phyloP scores from a whole-genome alignment of 208 protist species.

The Wallacemonas sp. region DNA sequence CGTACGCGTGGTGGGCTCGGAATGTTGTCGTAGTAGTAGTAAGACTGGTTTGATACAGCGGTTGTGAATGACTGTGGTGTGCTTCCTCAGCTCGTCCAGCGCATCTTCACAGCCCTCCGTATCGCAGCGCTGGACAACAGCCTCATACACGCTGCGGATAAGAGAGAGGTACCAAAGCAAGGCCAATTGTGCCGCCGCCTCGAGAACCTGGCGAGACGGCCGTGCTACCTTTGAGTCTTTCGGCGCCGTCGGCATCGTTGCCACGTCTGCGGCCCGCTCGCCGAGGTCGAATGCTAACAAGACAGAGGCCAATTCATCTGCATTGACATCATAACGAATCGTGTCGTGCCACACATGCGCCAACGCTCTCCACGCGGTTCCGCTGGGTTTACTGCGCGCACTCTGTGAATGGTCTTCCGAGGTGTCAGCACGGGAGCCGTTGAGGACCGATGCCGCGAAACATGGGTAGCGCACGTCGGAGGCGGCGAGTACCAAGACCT shows the following conservation, averaged over 20 bases:
- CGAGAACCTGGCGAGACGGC: slow-evolving; percentile 22
- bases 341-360: slow-evolving; percentile 38
- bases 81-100: slow-evolving; percentile 38
- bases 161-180: slow-evolving; percentile 59
- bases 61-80: no score
- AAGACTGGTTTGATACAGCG: slow-evolving; percentile 24
- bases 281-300: slow-evolving; percentile 27
- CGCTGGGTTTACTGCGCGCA: no score
- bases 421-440: no score
- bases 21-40: no score
- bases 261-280: slow-evolving; percentile 23
- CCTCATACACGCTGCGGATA: slow-evolving; percentile 43
- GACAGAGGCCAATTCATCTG: slow-evolving; percentile 31
- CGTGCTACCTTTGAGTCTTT: no score
- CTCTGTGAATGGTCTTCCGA: no score
- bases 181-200: slow-evolving; percentile 42
- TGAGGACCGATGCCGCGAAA: slow-evolving; percentile 6
- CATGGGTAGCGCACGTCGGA: slow-evolving; percentile 12
- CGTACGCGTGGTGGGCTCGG: no score
- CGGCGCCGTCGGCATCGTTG: slow-evolving; percentile 21
- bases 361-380: slow-evolving; percentile 28
- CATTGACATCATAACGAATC: slow-evolving; percentile 47
- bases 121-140: slow-evolving; percentile 44
- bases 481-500: slow-evolving; percentile 7
- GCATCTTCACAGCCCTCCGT: slow-evolving; percentile 48